Evolutionary conservation across 768 basidiomycete species (phyloP), one percentile per base, ranked within the genome.

Genomic region (Lactarius pseudohatsudake): DNA sequence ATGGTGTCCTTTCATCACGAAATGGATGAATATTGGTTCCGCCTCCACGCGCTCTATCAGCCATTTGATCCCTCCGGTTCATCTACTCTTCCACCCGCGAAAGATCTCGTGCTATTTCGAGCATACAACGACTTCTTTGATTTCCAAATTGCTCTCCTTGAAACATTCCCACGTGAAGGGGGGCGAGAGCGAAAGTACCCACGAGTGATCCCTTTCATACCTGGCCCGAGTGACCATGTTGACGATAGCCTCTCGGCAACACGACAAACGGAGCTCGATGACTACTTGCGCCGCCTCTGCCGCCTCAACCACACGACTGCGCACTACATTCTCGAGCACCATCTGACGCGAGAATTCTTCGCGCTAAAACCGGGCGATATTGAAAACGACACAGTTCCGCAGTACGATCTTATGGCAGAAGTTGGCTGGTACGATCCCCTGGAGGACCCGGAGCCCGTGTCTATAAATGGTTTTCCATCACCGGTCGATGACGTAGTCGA

Each of bases 61-160:
- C 94, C 96, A 0, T 94, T 91, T 72, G 83, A 82, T 66, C 80
- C 81, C 10, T 79, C 84, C 20, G 87, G 85, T 54, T 82, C 84
- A 62, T 78, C 76, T 34, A 72, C 76, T 18, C 82, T 88, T 32
- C 89, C 91, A 5, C 81, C 83, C 11, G 85, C 91, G 13, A 89
- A 85, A 71, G 86, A 89, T 45, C 86, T 98, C 64, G 87, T 94
- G 70, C 82, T 98, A 54, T 99, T 96, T 79, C 86, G 97, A 59
- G 88, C 92, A 30, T 99, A 99, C 82, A 92, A 96, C 72, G 96
- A 99, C 77, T 99, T 99, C 77, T 98, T 96, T 78, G 92, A 96
- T 72, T 98, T 98, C 77, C 97, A 99, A 74, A 90, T 96, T 64
- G 81, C 85, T 4, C 84, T 99, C 30, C 85, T 98, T 68, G 85